phyloP scores from a whole-genome alignment of 1,284 basidiomycete species.

The Coriolopsis trogii region DNA sequence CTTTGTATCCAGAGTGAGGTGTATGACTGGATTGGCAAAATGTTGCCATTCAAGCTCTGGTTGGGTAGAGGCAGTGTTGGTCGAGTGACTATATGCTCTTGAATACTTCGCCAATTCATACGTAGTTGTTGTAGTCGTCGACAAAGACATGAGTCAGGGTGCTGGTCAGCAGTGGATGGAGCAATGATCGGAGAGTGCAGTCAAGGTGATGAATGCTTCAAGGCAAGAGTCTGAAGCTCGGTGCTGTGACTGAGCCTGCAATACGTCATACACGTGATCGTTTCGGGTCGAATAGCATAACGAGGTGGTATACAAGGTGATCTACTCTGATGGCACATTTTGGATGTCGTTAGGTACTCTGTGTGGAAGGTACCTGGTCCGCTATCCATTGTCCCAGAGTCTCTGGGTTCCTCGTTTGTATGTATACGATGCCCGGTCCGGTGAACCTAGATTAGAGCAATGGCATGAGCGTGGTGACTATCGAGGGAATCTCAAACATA shows the following conservation, averaged over 20 bases:
- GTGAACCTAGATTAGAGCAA: constrained; percentile 28
- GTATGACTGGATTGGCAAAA: constrained; percentile 68
- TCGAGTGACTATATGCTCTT: constrained; percentile 50
- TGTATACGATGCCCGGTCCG: constrained; percentile 37
- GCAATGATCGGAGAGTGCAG: background rate
- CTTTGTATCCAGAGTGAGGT: constrained; percentile 62
- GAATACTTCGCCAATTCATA: constrained; percentile 70
- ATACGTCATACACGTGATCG: too few relatives aligned
- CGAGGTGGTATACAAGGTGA: too few relatives aligned
- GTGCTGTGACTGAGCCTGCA: too few relatives aligned
- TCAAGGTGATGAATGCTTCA: too few relatives aligned
- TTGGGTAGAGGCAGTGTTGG: constrained; percentile 19
- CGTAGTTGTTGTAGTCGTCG: constrained; percentile 57
- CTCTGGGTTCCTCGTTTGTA: constrained; percentile 37
- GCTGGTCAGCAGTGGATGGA: background rate
- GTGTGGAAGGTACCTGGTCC: constrained; percentile 26
- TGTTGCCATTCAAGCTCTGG: constrained; percentile 67
- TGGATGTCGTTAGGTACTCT: background rate
- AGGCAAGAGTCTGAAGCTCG: too few relatives aligned
- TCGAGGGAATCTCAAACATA: constrained; percentile 7
- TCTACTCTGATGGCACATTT: too few relatives aligned
- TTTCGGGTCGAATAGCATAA: too few relatives aligned
- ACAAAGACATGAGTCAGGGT: constrained; percentile 48
- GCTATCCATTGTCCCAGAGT: constrained; percentile 34
- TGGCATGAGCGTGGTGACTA: background rate